Evolutionary conservation across 495 filamentous ascomycete species (phyloP).

Genomic region (Podospora australis): DNA sequence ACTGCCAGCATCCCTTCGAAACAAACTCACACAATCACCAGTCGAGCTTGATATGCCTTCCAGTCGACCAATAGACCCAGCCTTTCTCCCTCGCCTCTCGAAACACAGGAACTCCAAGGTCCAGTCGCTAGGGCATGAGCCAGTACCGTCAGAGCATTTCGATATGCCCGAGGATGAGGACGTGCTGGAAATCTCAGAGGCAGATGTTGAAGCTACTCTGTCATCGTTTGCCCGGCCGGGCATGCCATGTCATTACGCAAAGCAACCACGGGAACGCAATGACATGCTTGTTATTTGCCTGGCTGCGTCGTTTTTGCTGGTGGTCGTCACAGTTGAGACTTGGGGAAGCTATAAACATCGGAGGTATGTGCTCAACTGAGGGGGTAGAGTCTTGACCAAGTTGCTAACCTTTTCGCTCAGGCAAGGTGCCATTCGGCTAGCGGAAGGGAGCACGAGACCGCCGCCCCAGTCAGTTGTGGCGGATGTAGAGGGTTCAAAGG

Average conservation of each 20-base stretch:
- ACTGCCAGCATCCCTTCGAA: too few relatives aligned
- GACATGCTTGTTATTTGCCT: slow-evolving; percentile 35
- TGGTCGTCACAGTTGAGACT: slow-evolving; percentile 31
- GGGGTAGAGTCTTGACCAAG: slow-evolving; percentile 32
- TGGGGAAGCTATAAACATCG: slow-evolving; percentile 14
- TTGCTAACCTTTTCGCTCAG: not conserved
- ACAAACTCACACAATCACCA: not conserved
- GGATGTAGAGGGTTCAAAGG: too few relatives aligned
- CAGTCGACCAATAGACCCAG: not conserved
- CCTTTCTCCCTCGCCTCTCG: not conserved
- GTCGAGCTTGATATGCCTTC: not conserved
- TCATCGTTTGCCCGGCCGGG: not conserved
- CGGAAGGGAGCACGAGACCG: too few relatives aligned
- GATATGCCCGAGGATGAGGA: slow-evolving; percentile 14
- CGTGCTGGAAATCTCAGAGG: not conserved
- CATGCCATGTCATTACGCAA: slow-evolving; percentile 10
- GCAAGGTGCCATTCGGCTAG: slow-evolving; percentile 21
- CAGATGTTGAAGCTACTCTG: slow-evolving; percentile 1
- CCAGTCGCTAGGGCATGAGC: not conserved
- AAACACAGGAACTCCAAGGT: slow-evolving; percentile 1
- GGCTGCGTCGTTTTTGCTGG: slow-evolving; percentile 26
- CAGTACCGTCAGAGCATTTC: not conserved
- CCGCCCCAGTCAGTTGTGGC: too few relatives aligned
- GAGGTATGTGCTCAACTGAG: too few relatives aligned
- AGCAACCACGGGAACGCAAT: slow-evolving; percentile 26